Percentiles rank a stretch among this genome's conserved stretches.
Evolutionary conservation across 2,329 filamentous ascomycete species (phyloP).

Genomic region (Daldinia sp.): DNA sequence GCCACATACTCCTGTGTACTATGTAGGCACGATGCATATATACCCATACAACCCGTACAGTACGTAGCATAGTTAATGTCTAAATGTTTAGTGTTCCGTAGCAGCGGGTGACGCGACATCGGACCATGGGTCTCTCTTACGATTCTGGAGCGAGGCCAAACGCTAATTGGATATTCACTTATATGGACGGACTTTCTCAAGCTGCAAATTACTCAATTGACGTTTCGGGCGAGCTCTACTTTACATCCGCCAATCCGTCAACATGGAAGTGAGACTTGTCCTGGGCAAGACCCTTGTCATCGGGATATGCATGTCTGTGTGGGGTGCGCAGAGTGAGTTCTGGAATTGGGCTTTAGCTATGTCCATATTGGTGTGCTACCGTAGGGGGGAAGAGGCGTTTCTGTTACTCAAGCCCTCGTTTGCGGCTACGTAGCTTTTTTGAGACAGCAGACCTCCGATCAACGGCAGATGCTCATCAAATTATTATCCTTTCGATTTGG

Average conservation of each 20-base stretch:
- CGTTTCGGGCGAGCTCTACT: constrained; percentile 33
- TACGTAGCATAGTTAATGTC: constrained; percentile 1
- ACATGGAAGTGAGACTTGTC: constrained; percentile 29
- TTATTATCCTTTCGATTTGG: constrained; percentile 39
- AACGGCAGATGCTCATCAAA: constrained; percentile 46
- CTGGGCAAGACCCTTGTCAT: constrained; percentile 42
- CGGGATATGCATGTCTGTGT: constrained; percentile 47
- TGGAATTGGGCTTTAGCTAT: constrained; percentile 38
- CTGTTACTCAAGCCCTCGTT: constrained; percentile 37
- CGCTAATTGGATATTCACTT: constrained; percentile 44
- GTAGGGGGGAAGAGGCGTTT: constrained; percentile 29
- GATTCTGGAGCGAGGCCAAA: constrained; percentile 25
- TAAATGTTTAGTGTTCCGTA: constrained; percentile 36
- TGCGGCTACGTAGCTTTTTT: constrained; percentile 39
- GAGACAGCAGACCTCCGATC: constrained; percentile 46
- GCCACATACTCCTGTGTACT: constrained; percentile 13
- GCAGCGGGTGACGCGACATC: constrained; percentile 47
- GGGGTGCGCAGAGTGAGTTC: constrained; percentile 47
- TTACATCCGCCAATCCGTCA: constrained; percentile 38
- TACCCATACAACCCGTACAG: constrained; percentile 1
- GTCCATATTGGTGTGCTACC: constrained; percentile 13
- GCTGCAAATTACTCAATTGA: constrained; percentile 24
- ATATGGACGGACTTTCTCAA: constrained; percentile 40
- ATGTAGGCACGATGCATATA: constrained; percentile 1
- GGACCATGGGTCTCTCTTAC: constrained; percentile 41